Evolutionary conservation across 768 basidiomycete species (phyloP).

Genomic region (Crassisporium funariophilum): DNA sequence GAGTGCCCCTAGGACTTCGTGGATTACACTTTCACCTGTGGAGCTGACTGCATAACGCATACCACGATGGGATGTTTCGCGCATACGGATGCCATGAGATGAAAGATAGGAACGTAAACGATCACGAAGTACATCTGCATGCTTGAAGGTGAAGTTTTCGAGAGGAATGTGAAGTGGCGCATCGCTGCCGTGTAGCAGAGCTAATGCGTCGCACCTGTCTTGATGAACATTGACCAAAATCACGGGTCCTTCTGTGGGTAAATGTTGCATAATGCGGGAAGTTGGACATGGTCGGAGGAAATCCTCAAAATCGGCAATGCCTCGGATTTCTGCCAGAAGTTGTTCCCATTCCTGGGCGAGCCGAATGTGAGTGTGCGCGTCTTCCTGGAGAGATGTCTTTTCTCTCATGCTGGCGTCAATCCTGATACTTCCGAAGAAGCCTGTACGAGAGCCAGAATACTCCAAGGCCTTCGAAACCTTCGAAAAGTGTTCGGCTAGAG

Average conservation of each 20-base stretch:
- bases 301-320: conserved; percentile 18
- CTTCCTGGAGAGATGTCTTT: conserved; percentile 15
- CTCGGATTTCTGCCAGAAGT: conserved; percentile 12
- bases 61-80: neutral
- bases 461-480: conserved; percentile 15
- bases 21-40: neutral
- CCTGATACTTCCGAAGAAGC: neutral
- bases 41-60: neutral
- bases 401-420: neutral
- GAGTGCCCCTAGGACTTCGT: conserved; percentile 6
- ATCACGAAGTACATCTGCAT: conserved; percentile 4
- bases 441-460: conserved; percentile 3
- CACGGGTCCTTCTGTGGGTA: conserved; percentile 17
- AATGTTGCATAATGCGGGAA: conserved; percentile 3
- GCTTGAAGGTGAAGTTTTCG: conserved; percentile 5
- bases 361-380: conserved; percentile 11
- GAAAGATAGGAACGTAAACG: neutral
- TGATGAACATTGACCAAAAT: conserved; percentile 21
- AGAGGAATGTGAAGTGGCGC: conserved; percentile 13
- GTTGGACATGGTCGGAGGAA: conserved; percentile 19
- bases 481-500: conserved; percentile 12
- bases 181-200: conserved; percentile 8
- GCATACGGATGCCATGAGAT: neutral
- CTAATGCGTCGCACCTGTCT: conserved; percentile 23
- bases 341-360: conserved; percentile 22